Evolutionary conservation across 805 yeast genomes (phyloP).

Genomic region (Saccharomycopsis javanensis): DNA sequence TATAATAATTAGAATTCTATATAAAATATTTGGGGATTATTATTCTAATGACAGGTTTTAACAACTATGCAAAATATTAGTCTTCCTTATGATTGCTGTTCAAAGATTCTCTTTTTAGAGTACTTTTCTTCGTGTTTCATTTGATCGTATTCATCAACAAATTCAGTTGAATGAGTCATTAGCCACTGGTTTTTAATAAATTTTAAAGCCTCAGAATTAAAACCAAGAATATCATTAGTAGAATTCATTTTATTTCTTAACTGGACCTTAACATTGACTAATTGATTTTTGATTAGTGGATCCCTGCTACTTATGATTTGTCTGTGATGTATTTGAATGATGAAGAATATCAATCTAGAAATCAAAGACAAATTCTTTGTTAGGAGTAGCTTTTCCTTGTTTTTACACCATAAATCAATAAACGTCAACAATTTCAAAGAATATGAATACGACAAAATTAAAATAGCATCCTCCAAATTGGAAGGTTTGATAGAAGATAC

Average conservation of each 20-base stretch:
- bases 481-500: slow-evolving; percentile 64
- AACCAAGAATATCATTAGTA: slow-evolving; percentile 61
- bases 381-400: slow-evolving; percentile 32
- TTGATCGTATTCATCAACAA: slow-evolving; percentile 57
- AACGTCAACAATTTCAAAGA: slow-evolving; percentile 61
- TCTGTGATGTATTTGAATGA: slow-evolving; percentile 62
- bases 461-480: slow-evolving; percentile 84
- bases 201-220: slow-evolving; percentile 73
- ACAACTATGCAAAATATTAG: no score
- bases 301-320: slow-evolving; percentile 70
- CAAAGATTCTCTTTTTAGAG: slow-evolving; percentile 66
- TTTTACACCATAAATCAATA: slow-evolving; percentile 62
- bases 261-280: slow-evolving; percentile 52
- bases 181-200: slow-evolving; percentile 73
- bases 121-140: slow-evolving; percentile 41
- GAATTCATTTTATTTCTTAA: slow-evolving; percentile 38
- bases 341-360: slow-evolving; percentile 67
- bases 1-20: background rate
- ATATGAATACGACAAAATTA: slow-evolving; percentile 85
- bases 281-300: slow-evolving; percentile 49
- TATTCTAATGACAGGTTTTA: no score
- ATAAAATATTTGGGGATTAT: no score
- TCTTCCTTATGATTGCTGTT: slow-evolving; percentile 22
- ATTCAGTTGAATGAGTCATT: slow-evolving; percentile 61
- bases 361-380: slow-evolving; percentile 47